These are phyloP conservation scores for Fagopyrum esculentum DNA, from an alignment of 148 eudicot genomes.

Conservation along the genomic window DNA sequence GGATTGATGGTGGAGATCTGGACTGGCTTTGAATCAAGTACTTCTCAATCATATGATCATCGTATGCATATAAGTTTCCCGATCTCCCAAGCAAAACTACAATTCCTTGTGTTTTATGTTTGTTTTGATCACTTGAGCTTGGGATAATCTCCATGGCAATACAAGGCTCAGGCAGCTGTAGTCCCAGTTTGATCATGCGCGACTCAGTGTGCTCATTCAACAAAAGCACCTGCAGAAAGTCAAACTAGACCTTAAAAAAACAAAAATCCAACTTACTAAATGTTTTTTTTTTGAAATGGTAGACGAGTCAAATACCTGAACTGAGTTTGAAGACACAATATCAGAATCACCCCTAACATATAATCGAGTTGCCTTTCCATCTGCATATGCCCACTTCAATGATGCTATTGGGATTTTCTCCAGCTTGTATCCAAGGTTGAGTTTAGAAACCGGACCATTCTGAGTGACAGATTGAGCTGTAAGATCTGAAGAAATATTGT, in stretches of 20 bases:
- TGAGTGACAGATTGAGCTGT: conserved; percentile 32
- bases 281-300: no score
- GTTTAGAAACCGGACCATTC: conserved; percentile 51
- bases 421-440: conserved; percentile 80
- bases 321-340: conserved; percentile 38
- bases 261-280: not conserved
- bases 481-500: conserved; percentile 38
- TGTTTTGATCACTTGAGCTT: conserved; percentile 43
- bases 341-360: conserved; percentile 68
- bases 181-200: conserved; percentile 72
- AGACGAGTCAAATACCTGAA: conserved; percentile 51
- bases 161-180: conserved; percentile 66
- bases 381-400: conserved; percentile 64
- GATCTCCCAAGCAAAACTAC: conserved; percentile 76
- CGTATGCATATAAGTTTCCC: conserved; percentile 65
- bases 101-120: conserved; percentile 49
- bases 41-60: conserved; percentile 67
- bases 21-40: conserved; percentile 61
- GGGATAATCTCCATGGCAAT: conserved; percentile 61
- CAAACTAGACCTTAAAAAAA: not conserved
- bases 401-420: conserved; percentile 68
- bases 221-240: conserved; percentile 58
- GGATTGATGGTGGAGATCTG: conserved; percentile 60
- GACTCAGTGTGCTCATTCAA: conserved; percentile 72
- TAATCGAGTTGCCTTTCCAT: conserved; percentile 71